phyloP scores from a whole-genome alignment of 1,284 basidiomycete species.

The Spongiforma sp. region DNA sequence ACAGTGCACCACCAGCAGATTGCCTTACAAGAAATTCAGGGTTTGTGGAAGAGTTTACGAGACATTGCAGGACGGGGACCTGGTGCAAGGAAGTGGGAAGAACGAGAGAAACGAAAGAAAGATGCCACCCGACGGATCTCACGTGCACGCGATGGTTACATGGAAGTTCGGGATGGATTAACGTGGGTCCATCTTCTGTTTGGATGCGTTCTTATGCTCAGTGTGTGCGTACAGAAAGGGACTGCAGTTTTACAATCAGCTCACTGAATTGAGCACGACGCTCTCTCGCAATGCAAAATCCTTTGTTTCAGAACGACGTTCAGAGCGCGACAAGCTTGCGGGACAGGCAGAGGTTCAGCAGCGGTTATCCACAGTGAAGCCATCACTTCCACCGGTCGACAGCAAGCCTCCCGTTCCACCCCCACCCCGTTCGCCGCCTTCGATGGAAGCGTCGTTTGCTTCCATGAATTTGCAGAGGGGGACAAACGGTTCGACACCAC shows the following conservation, averaged over 20 bases:
- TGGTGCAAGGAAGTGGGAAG: slow-evolving; percentile 80
- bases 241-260: slow-evolving; percentile 85
- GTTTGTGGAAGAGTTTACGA: slow-evolving; percentile 73
- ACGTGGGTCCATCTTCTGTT: slow-evolving; percentile 55
- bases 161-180: slow-evolving; percentile 86
- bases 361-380: slow-evolving; percentile 50
- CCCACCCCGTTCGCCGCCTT: slow-evolving; percentile 45
- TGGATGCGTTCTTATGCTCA: slow-evolving; percentile 10
- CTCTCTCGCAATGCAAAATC: slow-evolving; percentile 66
- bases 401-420: slow-evolving; percentile 56
- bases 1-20: slow-evolving; percentile 81
- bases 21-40: slow-evolving; percentile 71
- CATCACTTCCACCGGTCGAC: slow-evolving; percentile 49
- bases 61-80: slow-evolving; percentile 74
- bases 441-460: slow-evolving; percentile 56
- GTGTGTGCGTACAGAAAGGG: slow-evolving; percentile 65
- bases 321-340: slow-evolving; percentile 74
- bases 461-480: slow-evolving; percentile 49
- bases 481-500: slow-evolving; percentile 34
- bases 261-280: slow-evolving; percentile 68
- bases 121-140: slow-evolving; percentile 76
- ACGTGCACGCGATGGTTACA: slow-evolving; percentile 80
- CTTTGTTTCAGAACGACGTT: slow-evolving; percentile 69
- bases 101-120: slow-evolving; percentile 77
- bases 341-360: slow-evolving; percentile 76